A percentile compares a stretch with the other conserved stretches of the same genome.
These are phyloP conservation scores for Ogataea angusta DNA, from an alignment of 805 yeast species.

Conservation along the genomic window DNA sequence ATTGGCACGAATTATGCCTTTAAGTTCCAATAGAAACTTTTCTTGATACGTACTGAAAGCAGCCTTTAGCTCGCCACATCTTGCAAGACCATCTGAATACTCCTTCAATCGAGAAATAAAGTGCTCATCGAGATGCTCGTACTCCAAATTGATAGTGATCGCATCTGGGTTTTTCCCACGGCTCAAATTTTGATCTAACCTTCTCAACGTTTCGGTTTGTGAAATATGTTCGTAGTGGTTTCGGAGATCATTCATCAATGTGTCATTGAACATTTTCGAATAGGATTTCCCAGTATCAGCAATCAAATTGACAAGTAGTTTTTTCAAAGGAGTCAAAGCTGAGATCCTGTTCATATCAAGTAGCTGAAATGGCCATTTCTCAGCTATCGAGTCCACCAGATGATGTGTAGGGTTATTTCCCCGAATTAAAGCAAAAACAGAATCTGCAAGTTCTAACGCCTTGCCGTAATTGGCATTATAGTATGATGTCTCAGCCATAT, in stretches of 20 bases:
- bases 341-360: conserved; percentile 43
- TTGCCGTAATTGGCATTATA: conserved; percentile 44
- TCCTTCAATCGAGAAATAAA: conserved; percentile 44
- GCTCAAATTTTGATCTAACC: conserved; percentile 35
- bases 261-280: conserved; percentile 51
- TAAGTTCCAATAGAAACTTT: conserved; percentile 64
- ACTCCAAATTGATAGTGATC: conserved; percentile 1
- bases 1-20: conserved; percentile 61
- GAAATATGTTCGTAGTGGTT: conserved; percentile 50
- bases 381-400: conserved; percentile 30
- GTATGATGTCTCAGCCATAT: conserved; percentile 46
- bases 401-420: conserved; percentile 42
- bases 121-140: conserved; percentile 21
- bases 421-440: conserved; percentile 53
- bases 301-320: conserved; percentile 52
- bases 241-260: conserved; percentile 60
- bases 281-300: conserved; percentile 69
- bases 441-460: conserved; percentile 56
- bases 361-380: conserved; percentile 44
- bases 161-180: conserved; percentile 11
- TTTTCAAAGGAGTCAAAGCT: conserved; percentile 49
- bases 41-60: conserved; percentile 69
- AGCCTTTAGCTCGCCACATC: conserved; percentile 56
- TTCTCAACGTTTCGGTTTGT: conserved; percentile 44
- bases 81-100: conserved; percentile 53